phyloP scores from a whole-genome alignment of 208 protist genomes.

The Herpetomonas muscarum region DNA sequence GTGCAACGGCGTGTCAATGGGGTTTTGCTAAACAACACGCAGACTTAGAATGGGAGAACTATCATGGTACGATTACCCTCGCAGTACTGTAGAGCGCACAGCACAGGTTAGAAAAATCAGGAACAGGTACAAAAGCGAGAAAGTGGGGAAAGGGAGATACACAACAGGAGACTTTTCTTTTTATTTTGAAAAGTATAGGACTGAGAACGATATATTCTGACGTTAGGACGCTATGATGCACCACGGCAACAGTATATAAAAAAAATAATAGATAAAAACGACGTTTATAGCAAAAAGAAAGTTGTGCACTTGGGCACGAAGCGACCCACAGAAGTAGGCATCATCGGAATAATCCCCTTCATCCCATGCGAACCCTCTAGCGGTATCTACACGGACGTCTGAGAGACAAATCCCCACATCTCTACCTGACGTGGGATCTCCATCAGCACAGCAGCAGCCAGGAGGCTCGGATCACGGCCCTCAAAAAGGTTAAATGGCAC shows the following conservation, averaged over 20 bases:
- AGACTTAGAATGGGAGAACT: too few species aligned
- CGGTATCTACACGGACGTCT: neutral
- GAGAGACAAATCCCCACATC: conserved; percentile 19
- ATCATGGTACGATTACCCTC: too few species aligned
- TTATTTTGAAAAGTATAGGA: neutral
- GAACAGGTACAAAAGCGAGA: conserved; percentile 1
- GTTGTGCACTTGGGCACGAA: neutral
- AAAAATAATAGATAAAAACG: conserved; percentile 4
- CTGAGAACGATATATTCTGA: neutral
- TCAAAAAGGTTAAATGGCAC: conserved; percentile 55
- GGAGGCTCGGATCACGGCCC: conserved; percentile 14
- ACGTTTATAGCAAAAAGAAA: conserved; percentile 6
- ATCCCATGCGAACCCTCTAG: neutral
- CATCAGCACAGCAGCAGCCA: conserved; percentile 45
- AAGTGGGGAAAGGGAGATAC: conserved; percentile 3
- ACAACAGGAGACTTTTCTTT: neutral
- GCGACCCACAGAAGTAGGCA: neutral
- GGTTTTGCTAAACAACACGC: too few species aligned
- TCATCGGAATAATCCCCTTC: neutral
- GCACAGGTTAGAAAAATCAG: neutral
- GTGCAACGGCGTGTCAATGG: too few species aligned
- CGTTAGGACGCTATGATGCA: too few species aligned
- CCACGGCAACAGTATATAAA: too few species aligned
- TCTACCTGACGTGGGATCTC: conserved; percentile 53
- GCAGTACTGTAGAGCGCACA: neutral